Conservation (phyloP, 208 protist genomes). For the Phytomonas sp. region DNA sequence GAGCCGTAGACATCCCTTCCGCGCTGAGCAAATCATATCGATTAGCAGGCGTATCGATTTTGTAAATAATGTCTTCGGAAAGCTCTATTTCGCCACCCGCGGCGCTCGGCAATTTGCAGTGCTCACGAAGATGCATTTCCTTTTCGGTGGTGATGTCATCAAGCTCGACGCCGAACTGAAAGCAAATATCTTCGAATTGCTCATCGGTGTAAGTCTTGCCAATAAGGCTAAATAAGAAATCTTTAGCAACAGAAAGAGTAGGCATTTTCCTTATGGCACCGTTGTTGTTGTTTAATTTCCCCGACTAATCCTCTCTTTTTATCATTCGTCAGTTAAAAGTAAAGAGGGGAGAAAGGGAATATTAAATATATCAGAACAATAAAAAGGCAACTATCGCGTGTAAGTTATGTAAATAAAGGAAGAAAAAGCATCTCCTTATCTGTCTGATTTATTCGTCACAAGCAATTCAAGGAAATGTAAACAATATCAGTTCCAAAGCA, state of each 20-base stretch:
- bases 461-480: too few relatives aligned
- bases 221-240: conserved; percentile 71
- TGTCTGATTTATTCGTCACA: too few relatives aligned
- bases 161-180: conserved; percentile 97
- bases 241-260: conserved; percentile 68
- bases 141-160: conserved; percentile 96
- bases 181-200: conserved; percentile 96
- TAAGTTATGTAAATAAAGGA: too few relatives aligned
- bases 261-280: conserved; percentile 45
- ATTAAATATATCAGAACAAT: neutral
- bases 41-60: conserved; percentile 98
- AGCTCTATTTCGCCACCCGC: conserved; percentile 39
- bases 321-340: conserved; percentile 8
- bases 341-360: neutral
- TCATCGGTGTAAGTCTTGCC: conserved; percentile 84
- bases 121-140: conserved; percentile 89
- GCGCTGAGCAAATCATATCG: conserved; percentile 97
- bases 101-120: conserved; percentile 25
- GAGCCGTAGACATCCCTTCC: conserved; percentile 86
- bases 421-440: too few relatives aligned
- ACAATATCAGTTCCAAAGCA: too few relatives aligned
- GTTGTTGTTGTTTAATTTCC: neutral
- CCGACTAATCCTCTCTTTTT: conserved; percentile 6
- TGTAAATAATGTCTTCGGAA: conserved; percentile 91
- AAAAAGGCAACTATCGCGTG: too few relatives aligned